Percentiles rank a stretch among this genome's conserved stretches.
Conservation (phyloP, 2,329 filamentous ascomycete genomes). For the Raffaelea arxii region DNA sequence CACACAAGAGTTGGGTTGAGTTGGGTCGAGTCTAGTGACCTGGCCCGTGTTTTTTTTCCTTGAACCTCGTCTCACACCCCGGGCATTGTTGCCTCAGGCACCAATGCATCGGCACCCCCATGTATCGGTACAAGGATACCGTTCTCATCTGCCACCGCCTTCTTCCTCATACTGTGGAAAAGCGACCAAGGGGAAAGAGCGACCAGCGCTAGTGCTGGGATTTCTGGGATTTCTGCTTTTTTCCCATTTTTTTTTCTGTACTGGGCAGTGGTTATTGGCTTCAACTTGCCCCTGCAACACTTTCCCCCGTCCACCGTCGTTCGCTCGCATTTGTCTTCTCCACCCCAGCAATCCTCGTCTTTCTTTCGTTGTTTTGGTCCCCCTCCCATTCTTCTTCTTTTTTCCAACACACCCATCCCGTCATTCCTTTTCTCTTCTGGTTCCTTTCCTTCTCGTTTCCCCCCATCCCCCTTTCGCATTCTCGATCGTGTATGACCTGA, state of each 20-base stretch:
- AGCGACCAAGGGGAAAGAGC: conserved; percentile 8
- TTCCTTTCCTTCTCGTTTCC: conserved; percentile 1
- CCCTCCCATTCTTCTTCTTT: conserved; percentile 1
- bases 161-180: background rate
- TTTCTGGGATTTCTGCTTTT: conserved; percentile 5
- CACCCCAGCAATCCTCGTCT: background rate
- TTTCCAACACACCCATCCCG: background rate
- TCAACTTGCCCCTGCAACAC: background rate
- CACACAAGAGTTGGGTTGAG: no score
- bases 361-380: conserved; percentile 2
- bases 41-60: background rate
- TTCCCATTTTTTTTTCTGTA: conserved; percentile 6
- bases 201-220: conserved; percentile 10
- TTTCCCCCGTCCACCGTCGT: conserved; percentile 1
- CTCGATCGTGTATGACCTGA: no score
- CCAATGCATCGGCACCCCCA: background rate
- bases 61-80: background rate
- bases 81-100: conserved; percentile 1
- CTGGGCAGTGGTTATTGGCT: conserved; percentile 5
- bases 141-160: background rate
- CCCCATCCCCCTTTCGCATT: background rate
- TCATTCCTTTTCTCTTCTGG: background rate
- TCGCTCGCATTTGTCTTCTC: conserved; percentile 4
- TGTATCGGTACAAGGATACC: conserved; percentile 6
- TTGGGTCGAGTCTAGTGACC: no score